Evolutionary conservation across 371 early-diverging fungal genomes (phyloP).

Genomic region (Actinomucor elegans): DNA sequence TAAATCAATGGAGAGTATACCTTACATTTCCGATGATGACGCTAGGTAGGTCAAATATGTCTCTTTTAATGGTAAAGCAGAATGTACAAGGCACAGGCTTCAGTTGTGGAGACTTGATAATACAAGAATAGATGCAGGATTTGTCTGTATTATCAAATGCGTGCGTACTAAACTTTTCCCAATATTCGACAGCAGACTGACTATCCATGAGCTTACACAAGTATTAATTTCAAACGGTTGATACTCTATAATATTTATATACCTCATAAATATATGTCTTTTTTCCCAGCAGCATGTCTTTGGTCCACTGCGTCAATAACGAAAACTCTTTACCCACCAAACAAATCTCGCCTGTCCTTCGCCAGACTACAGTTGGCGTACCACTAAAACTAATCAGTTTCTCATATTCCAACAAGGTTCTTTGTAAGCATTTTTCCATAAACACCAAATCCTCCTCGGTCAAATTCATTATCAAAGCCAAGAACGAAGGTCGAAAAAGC

Average conservation of each 20-base stretch:
- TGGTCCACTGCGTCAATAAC: conserved; percentile 83
- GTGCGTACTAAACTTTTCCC: conserved; percentile 88
- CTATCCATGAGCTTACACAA: conserved; percentile 80
- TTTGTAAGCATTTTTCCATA: conserved; percentile 88
- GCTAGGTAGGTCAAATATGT: conserved; percentile 89
- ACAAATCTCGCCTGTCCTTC: conserved; percentile 89
- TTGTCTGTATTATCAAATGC: conserved; percentile 88
- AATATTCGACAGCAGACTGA: conserved; percentile 86
- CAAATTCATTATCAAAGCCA: conserved; percentile 87
- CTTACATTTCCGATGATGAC: conserved; percentile 79
- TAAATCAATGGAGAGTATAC: background rate
- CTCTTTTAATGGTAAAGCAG: conserved; percentile 90
- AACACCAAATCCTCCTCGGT: conserved; percentile 90
- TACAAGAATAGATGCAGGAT: conserved; percentile 77
- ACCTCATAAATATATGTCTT: conserved; percentile 81
- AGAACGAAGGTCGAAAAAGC: conserved; percentile 85
- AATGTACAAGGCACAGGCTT: conserved; percentile 79
- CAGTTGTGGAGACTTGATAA: conserved; percentile 64
- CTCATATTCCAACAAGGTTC: conserved; percentile 87
- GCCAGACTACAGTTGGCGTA: conserved; percentile 95
- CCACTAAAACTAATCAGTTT: conserved; percentile 89
- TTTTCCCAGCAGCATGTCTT: conserved; percentile 69
- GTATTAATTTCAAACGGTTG: background rate
- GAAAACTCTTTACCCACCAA: conserved; percentile 92
- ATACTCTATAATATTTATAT: conserved; percentile 4